Evolutionary conservation across 208 protist species (phyloP).

Genomic region (Trichomonas gallinae): DNA sequence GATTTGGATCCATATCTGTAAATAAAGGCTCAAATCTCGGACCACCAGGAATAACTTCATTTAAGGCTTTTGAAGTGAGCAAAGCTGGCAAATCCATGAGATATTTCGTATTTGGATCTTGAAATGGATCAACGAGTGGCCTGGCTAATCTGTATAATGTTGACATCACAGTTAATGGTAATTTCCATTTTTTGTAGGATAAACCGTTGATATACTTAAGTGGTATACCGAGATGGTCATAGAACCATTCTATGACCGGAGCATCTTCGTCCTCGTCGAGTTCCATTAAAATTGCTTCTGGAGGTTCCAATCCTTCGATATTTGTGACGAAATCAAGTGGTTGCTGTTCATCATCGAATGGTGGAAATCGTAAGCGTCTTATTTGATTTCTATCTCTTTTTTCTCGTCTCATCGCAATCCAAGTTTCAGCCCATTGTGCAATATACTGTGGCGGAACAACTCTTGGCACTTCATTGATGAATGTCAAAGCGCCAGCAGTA

Average conservation of each 20-base stretch:
- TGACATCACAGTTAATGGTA: constrained; percentile 81
- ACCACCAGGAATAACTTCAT: constrained; percentile 95
- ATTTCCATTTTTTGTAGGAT: constrained; percentile 79
- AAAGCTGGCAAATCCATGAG: constrained; percentile 96
- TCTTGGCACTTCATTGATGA: constrained; percentile 97
- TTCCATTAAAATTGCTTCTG: constrained; percentile 59
- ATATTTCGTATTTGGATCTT: constrained; percentile 97
- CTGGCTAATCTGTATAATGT: constrained; percentile 71
- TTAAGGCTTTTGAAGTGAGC: constrained; percentile 97
- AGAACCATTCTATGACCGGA: constrained; percentile 79
- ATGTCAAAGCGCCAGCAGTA: constrained; percentile 75
- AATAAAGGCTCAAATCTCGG: constrained; percentile 94
- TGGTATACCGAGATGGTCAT: constrained; percentile 32
- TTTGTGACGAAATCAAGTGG: constrained; percentile 85
- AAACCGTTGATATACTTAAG: constrained; percentile 66
- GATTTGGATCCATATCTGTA: constrained; percentile 57
- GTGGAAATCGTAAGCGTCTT: constrained; percentile 93
- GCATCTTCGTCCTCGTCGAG: constrained; percentile 92
- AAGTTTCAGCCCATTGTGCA: constrained; percentile 98
- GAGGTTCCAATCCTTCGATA: constrained; percentile 45
- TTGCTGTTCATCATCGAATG: constrained; percentile 94
- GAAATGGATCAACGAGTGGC: constrained; percentile 65
- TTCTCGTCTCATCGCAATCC: constrained; percentile 97
- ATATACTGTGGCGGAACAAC: constrained; percentile 65
- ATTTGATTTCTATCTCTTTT: constrained; percentile 90